Evolutionary conservation across 2,329 filamentous ascomycete genomes (phyloP).

Genomic region (Neocatenulostroma microsporum): DNA sequence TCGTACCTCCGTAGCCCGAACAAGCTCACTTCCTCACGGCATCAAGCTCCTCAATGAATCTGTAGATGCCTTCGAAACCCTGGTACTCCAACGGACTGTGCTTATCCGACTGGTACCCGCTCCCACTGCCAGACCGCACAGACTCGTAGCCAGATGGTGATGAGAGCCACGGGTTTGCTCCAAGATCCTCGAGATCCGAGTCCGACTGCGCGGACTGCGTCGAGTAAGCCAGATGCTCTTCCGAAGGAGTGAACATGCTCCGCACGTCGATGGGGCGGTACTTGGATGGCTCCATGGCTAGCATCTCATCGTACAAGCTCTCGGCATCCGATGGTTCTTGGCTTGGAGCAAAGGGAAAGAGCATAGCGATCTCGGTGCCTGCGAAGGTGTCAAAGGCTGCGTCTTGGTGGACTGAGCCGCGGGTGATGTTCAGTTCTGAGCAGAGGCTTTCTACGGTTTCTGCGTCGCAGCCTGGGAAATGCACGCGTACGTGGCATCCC

Average conservation of each 20-base stretch:
- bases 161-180: constrained; percentile 45
- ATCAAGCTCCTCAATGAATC: constrained; percentile 59
- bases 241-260: constrained; percentile 47
- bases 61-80: constrained; percentile 57
- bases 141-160: constrained; percentile 51
- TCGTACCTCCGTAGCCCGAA: neutral
- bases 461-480: constrained; percentile 85
- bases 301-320: constrained; percentile 36
- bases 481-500: constrained; percentile 62
- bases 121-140: constrained; percentile 45
- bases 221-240: constrained; percentile 25
- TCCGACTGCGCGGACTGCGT: constrained; percentile 23
- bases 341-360: constrained; percentile 78
- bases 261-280: constrained; percentile 45
- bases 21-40: constrained; percentile 28
- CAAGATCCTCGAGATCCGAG: constrained; percentile 19
- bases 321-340: constrained; percentile 37
- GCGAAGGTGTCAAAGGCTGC: constrained; percentile 60
- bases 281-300: constrained; percentile 28
- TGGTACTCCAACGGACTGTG: constrained; percentile 50
- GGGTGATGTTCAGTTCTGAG: constrained; percentile 74
- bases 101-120: constrained; percentile 28
- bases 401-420: constrained; percentile 74
- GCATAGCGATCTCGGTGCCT: constrained; percentile 65
- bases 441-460: constrained; percentile 75